phyloP scores from a whole-genome alignment of 2,329 filamentous ascomycete species.

The Alternaria infectoria region DNA sequence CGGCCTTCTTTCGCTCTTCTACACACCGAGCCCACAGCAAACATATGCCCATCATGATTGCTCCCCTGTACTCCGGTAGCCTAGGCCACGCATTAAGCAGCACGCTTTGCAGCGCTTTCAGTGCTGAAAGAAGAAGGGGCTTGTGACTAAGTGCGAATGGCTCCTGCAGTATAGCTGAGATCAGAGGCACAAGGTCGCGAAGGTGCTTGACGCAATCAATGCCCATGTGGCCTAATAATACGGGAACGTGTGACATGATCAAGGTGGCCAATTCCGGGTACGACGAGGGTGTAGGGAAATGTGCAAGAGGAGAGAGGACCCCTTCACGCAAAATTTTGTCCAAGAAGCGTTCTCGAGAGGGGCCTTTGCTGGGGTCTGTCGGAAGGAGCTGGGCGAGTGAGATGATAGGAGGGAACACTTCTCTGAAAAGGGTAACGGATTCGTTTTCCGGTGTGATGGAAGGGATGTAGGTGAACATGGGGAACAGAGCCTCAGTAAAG shows the following conservation, averaged over 20 bases:
- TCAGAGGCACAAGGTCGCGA: constrained; percentile 71
- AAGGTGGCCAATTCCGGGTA: constrained; percentile 64
- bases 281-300: constrained; percentile 58
- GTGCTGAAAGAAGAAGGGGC: constrained; percentile 60
- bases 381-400: constrained; percentile 52
- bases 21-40: constrained; percentile 44
- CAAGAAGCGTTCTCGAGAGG: constrained; percentile 43
- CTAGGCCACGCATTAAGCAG: constrained; percentile 74
- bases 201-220: constrained; percentile 72
- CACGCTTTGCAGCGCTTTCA: constrained; percentile 62
- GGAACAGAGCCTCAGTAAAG: constrained; percentile 72
- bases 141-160: constrained; percentile 68
- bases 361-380: constrained; percentile 11
- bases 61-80: constrained; percentile 66
- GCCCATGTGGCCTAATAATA: constrained; percentile 63
- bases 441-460: constrained; percentile 76
- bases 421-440: constrained; percentile 67
- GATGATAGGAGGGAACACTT: constrained; percentile 71
- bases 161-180: constrained; percentile 70
- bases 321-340: constrained; percentile 53
- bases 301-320: constrained; percentile 55
- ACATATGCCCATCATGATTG: constrained; percentile 66
- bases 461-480: constrained; percentile 78
- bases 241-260: constrained; percentile 59
- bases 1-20: constrained; percentile 26